A percentile compares a stretch with the other conserved stretches of the same genome.
These are phyloP conservation scores for Podospora pseudopauciseta DNA, from an alignment of 495 filamentous ascomycete genomes.

Conservation along the genomic window DNA sequence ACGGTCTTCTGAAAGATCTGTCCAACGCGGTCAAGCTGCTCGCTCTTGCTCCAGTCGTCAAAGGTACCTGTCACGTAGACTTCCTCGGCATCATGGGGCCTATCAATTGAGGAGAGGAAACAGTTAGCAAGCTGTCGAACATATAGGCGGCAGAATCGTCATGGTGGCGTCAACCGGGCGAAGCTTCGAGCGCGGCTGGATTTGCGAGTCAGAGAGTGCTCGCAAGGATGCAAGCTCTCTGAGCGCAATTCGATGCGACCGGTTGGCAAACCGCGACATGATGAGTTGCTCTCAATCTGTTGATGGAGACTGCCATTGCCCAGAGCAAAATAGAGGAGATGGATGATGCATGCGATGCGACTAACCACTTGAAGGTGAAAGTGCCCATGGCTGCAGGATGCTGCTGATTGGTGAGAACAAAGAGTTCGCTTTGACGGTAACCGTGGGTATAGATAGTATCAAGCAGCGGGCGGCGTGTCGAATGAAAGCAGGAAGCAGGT, in stretches of 20 bases:
- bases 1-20: conserved; percentile 75
- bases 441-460: not conserved
- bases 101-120: conserved; percentile 30
- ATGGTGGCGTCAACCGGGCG: conserved; percentile 16
- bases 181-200: conserved; percentile 9
- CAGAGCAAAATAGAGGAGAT: not conserved
- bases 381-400: conserved; percentile 40
- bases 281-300: not conserved
- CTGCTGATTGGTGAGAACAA: conserved; percentile 3
- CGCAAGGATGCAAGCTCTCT: conserved; percentile 11
- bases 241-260: conserved; percentile 8
- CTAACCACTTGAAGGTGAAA: conserved; percentile 55
- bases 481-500: not conserved
- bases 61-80: conserved; percentile 96
- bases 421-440: not conserved
- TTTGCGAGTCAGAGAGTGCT: conserved; percentile 22
- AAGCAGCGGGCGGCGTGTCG: not conserved
- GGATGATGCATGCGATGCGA: conserved; percentile 20
- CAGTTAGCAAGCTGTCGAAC: conserved; percentile 22
- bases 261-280: not conserved
- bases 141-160: conserved; percentile 15
- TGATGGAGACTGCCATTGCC: too few species aligned
- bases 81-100: conserved; percentile 73
- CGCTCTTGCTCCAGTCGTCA: conserved; percentile 85
- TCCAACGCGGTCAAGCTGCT: conserved; percentile 70